These are phyloP conservation scores for Zygosaccharomyces rouxii DNA, from an alignment of 805 yeast species.

Conservation along the genomic window DNA sequence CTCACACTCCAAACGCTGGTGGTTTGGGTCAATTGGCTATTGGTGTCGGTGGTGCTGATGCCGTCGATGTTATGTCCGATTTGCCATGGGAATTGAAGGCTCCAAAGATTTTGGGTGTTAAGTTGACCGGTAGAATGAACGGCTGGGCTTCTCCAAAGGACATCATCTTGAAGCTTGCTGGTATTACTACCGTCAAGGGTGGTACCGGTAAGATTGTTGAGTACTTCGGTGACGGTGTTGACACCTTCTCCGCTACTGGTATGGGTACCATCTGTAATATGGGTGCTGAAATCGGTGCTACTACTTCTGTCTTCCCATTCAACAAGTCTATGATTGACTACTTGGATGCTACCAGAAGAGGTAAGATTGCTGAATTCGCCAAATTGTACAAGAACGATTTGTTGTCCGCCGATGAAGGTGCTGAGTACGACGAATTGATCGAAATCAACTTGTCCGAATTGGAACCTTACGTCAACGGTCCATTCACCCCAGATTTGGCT, in stretches of 20 bases:
- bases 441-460: constrained; percentile 85
- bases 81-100: constrained; percentile 98
- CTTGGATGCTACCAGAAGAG: constrained; percentile 81
- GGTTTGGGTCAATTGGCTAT: constrained; percentile 97
- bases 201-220: constrained; percentile 97
- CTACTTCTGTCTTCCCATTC: constrained; percentile 96
- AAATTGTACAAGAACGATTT: constrained; percentile 58
- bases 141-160: constrained; percentile 99
- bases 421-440: constrained; percentile 88
- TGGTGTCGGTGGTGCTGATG: constrained; percentile 99
- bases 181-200: constrained; percentile 92
- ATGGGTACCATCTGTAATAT: constrained; percentile 99
- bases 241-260: constrained; percentile 92
- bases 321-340: constrained; percentile 84
- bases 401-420: constrained; percentile 85
- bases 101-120: constrained; percentile 92
- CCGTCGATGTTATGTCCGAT: constrained; percentile 93
- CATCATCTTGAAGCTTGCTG: constrained; percentile 88
- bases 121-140: constrained; percentile 82
- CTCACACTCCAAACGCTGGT: constrained; percentile 98
- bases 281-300: constrained; percentile 99
- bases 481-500: constrained; percentile 96
- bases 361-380: constrained; percentile 79
- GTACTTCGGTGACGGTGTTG: constrained; percentile 93
- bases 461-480: constrained; percentile 97